Conservation (phyloP, 176 grass and related monocot genomes). For the Aegilops sharonensis region DNA sequence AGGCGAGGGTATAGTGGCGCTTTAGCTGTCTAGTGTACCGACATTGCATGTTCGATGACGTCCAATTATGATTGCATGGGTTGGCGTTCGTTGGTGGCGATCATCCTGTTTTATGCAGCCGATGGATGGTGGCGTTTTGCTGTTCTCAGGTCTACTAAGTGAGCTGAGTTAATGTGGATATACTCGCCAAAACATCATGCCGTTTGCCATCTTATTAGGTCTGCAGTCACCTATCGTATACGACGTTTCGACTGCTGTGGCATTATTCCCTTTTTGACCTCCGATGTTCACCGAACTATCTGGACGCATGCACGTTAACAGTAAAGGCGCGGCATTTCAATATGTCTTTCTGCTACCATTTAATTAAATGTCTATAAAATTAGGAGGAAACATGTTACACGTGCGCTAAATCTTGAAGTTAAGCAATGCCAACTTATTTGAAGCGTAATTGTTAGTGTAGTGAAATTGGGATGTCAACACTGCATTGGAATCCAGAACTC, state of each 20-base stretch:
- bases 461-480: conserved; percentile 1
- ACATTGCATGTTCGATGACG: background rate
- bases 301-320: background rate
- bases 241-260: background rate
- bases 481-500: background rate
- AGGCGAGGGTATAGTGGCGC: background rate
- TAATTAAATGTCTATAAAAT: background rate
- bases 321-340: background rate
- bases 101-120: background rate
- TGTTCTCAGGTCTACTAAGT: conserved; percentile 7
- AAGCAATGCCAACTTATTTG: background rate
- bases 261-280: background rate
- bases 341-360: background rate
- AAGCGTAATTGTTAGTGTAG: conserved; percentile 12
- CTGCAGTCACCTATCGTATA: background rate
- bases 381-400: background rate
- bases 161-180: conserved; percentile 4
- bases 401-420: background rate
- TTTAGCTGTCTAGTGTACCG: background rate
- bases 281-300: background rate
- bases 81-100: background rate
- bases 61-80: background rate
- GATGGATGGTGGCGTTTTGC: background rate
- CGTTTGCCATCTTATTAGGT: background rate
- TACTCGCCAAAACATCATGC: background rate